Evolutionary conservation across 2,329 filamentous ascomycete genomes (phyloP).

Genomic region (Paracoccidioides lutzii): DNA sequence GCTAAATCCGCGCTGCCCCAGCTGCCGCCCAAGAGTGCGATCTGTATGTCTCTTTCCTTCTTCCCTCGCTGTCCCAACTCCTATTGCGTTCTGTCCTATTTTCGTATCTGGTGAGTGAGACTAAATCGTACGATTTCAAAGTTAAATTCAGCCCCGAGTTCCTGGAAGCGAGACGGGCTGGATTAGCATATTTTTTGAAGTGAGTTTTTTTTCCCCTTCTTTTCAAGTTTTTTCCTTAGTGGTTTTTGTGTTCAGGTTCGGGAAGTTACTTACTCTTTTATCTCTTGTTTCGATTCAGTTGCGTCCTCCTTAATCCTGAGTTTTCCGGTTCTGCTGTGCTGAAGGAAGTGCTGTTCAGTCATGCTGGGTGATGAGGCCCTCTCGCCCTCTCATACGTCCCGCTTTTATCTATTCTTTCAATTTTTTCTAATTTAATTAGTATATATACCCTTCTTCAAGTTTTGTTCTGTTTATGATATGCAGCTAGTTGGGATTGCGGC

Average conservation of each 20-base stretch:
- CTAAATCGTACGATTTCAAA: conserved; percentile 13
- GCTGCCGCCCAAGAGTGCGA: conserved; percentile 79
- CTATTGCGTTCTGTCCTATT: background rate
- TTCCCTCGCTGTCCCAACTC: background rate
- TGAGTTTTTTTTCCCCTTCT: conserved; percentile 34
- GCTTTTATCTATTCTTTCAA: background rate
- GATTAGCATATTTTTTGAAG: conserved; percentile 89
- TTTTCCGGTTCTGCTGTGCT: conserved; percentile 84
- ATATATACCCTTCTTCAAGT: background rate
- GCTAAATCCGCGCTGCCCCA: conserved; percentile 77
- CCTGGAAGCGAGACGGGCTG: conserved; percentile 68
- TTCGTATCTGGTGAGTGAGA: background rate
- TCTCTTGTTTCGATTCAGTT: conserved; percentile 41
- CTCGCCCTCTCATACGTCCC: background rate
- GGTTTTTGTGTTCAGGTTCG: background rate
- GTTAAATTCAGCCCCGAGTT: conserved; percentile 66
- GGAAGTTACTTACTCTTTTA: background rate
- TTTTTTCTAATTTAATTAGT: background rate
- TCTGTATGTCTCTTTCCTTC: conserved; percentile 46
- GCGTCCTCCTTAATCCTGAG: conserved; percentile 82
- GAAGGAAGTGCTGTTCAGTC: conserved; percentile 70
- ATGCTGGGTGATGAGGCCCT: conserved; percentile 3
- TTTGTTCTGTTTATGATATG: background rate
- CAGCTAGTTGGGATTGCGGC: no score
- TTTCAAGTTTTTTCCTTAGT: no score